Base-by-base conservation (phyloP, 2,329 filamentous ascomycete species). In the Alternaria sp. region DNA sequence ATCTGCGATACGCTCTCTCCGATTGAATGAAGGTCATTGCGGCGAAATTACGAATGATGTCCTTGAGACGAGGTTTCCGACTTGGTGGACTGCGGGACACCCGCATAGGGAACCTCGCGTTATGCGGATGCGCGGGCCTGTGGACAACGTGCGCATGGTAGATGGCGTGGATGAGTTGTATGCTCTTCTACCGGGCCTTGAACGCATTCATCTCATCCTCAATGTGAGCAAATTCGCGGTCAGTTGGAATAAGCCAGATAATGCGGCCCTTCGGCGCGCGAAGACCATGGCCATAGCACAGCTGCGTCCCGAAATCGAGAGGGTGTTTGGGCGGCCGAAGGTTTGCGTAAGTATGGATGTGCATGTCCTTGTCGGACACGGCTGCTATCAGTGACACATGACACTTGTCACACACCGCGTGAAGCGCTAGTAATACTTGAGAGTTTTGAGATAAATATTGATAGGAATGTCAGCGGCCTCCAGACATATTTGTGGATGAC, bases 401-500 rank as follows among this genome's bases (percentile, higher is more conserved):
- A 4, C 30, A 3, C 1, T 9, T 36, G 30, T 36, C 0, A 36
- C 3, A 15, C 32, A 5, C n/a, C 13, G 13, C 6, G 32, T 4
- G 13, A n/a, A 9, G 13, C 7, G 32, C 4, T 36, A 15, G 6
- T 3, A 3, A 7, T 2, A 1, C 6, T 32, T 32, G 30, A 32
- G 30, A 6, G 3, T 21, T 21, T 21, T 21, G 3, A 4, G 6
- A 32, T 3, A 7, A 2, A 1, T 32, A 2, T 13, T 4, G 6
- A 32, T 32, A 2, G 6, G 6, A 7, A 15, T 32, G 30, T 32
- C 9, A 36, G 3, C 13, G 6, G 30, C 3, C 4, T 36, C 15
- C 1, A 36, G 13, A 6, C 2, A 36, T 36, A 15, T 0, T 9
- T 5, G 15, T 36, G 32, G 0, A 4, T 4, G n/a, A 36, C 32